Conservation (phyloP, 805 yeast species). For the Grigorovia humatica region DNA sequence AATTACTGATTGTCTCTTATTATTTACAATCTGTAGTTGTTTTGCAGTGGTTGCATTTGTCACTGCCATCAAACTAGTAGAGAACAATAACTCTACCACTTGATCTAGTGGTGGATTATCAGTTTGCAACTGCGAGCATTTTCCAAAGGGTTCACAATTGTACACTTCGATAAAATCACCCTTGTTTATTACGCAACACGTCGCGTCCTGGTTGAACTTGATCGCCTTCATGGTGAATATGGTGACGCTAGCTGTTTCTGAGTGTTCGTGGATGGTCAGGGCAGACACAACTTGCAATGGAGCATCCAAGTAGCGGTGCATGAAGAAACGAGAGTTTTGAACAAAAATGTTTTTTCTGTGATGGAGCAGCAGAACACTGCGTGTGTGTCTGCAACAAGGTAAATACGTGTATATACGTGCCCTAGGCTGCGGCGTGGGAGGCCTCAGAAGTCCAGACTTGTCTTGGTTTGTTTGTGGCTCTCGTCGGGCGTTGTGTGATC, state of each 20-base stretch:
- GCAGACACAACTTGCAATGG: too few species aligned
- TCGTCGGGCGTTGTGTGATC: neutral
- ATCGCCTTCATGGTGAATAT: constrained; percentile 32
- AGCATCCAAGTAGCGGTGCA: too few species aligned
- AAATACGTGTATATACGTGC: too few species aligned
- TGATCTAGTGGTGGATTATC: constrained; percentile 6
- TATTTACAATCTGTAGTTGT: constrained; percentile 55
- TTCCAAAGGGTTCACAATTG: constrained; percentile 82
- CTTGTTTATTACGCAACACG: constrained; percentile 66
- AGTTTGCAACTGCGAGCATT: constrained; percentile 35
- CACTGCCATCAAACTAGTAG: constrained; percentile 76
- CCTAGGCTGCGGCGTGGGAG: too few species aligned
- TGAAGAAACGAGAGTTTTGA: too few species aligned
- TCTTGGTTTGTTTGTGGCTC: neutral
- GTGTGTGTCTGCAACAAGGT: too few species aligned
- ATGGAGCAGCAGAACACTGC: too few species aligned
- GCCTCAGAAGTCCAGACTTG: constrained; percentile 7
- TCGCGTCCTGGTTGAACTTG: constrained; percentile 83
- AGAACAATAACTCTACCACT: constrained; percentile 80
- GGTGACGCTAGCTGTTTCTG: too few species aligned
- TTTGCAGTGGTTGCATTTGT: constrained; percentile 26
- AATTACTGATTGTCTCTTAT: constrained; percentile 58
- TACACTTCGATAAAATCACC: constrained; percentile 60
- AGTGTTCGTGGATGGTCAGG: neutral
- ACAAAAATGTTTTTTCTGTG: neutral